These are phyloP conservation scores for Chiua sp. DNA, from an alignment of 1,284 basidiomycete species.

Conservation along the genomic window DNA sequence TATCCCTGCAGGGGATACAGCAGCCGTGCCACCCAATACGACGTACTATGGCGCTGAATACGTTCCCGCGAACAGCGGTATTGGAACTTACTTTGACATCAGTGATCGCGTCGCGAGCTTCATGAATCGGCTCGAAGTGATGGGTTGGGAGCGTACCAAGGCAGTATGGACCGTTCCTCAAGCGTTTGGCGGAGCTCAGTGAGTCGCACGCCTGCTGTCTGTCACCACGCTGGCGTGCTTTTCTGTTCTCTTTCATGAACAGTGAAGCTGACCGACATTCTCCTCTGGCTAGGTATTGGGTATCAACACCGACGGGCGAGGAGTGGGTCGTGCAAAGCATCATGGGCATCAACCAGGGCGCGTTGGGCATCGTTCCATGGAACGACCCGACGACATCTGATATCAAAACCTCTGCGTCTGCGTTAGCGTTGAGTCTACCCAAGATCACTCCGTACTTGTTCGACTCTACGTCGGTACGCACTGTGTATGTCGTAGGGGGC, in stretches of 20 bases:
- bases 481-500: conserved; percentile 34
- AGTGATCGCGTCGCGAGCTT: conserved; percentile 68
- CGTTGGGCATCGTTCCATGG: too few relatives aligned
- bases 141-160: conserved; percentile 60
- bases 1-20: conserved; percentile 27
- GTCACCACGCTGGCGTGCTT: not conserved
- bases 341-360: too few relatives aligned
- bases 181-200: conserved; percentile 68
- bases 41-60: conserved; percentile 16
- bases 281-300: conserved; percentile 61
- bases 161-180: conserved; percentile 80
- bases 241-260: conserved; percentile 1
- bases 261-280: too few relatives aligned
- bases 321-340: too few relatives aligned
- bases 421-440: conserved; percentile 52
- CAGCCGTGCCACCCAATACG: conserved; percentile 31
- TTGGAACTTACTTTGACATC: conserved; percentile 55
- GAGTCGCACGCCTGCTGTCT: conserved; percentile 27
- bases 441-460: conserved; percentile 47
- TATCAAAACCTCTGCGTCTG: conserved; percentile 62
- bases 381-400: conserved; percentile 30
- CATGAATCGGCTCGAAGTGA: conserved; percentile 56
- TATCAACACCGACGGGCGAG: conserved; percentile 47
- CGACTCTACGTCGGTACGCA: conserved; percentile 33
- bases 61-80: conserved; percentile 37